These are phyloP conservation scores for Melanomma pulvis-pyrius DNA, from an alignment of 495 filamentous ascomycete genomes.

Conservation along the genomic window DNA sequence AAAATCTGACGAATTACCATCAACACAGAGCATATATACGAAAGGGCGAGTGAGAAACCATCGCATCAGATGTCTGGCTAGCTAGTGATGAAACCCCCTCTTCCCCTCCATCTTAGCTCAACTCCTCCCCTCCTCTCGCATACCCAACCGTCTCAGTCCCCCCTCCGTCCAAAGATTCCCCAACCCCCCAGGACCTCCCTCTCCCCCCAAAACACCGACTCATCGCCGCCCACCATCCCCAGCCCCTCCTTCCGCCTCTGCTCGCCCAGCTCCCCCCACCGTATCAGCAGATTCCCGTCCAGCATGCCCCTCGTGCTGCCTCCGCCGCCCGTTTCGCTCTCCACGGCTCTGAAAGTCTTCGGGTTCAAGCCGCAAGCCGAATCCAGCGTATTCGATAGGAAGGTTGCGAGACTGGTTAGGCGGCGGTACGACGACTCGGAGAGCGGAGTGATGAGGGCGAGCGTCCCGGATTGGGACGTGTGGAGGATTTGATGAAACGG, in stretches of 20 bases:
- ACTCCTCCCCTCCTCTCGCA: neutral
- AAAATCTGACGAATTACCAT: too few relatives aligned
- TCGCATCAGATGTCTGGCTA: too few relatives aligned
- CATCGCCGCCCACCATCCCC: constrained; percentile 56
- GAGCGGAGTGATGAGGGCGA: constrained; percentile 77
- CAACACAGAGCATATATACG: too few relatives aligned
- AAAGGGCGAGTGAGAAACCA: too few relatives aligned
- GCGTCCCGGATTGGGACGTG: constrained; percentile 69
- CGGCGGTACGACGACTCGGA: constrained; percentile 81
- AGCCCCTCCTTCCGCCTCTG: constrained; percentile 71
- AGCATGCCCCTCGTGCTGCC: constrained; percentile 60
- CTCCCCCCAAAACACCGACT: constrained; percentile 62
- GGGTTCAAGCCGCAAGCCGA: constrained; percentile 82
- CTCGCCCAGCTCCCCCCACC: constrained; percentile 72
- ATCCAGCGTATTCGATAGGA: constrained; percentile 74
- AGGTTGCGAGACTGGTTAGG: constrained; percentile 76
- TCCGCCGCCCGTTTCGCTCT: constrained; percentile 47
- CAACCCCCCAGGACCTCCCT: constrained; percentile 64
- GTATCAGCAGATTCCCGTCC: constrained; percentile 62
- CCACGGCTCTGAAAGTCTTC: constrained; percentile 67
- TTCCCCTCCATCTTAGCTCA: too few relatives aligned
- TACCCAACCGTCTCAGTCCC: neutral
- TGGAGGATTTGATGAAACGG: constrained; percentile 67
- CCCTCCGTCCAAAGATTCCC: constrained; percentile 47
- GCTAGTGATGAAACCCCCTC: too few relatives aligned